phyloP scores from a whole-genome alignment of 805 yeast species.

The Metschnikowia hibisci region DNA sequence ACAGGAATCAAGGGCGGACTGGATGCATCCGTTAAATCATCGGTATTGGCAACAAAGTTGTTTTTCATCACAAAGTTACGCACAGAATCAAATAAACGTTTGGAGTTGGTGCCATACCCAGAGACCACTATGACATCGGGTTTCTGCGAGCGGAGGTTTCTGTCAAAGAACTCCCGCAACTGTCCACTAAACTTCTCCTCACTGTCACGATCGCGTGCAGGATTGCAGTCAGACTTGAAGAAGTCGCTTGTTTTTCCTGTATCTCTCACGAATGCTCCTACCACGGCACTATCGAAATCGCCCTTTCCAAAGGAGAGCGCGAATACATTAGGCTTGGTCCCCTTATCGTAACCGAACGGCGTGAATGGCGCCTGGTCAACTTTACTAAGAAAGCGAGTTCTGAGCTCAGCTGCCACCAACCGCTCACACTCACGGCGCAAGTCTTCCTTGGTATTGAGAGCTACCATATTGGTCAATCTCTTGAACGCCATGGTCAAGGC shows the following conservation, averaged over 20 bases:
- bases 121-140: slow-evolving; percentile 92
- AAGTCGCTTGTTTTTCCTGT: slow-evolving; percentile 74
- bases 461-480: slow-evolving; percentile 61
- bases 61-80: slow-evolving; percentile 54
- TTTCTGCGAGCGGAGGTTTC: slow-evolving; percentile 42
- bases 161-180: slow-evolving; percentile 61
- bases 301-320: slow-evolving; percentile 87
- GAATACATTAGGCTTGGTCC: slow-evolving; percentile 81
- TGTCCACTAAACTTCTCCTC: slow-evolving; percentile 54
- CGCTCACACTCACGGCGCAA: slow-evolving; percentile 74
- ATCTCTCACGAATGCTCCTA: slow-evolving; percentile 75
- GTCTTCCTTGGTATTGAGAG: slow-evolving; percentile 77
- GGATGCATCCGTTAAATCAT: slow-evolving; percentile 37
- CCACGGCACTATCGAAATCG: slow-evolving; percentile 76
- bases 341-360: slow-evolving; percentile 71
- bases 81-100: slow-evolving; percentile 54
- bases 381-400: slow-evolving; percentile 63
- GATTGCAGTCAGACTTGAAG: slow-evolving; percentile 72
- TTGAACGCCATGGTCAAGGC: slow-evolving; percentile 66
- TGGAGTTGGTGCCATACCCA: slow-evolving; percentile 76
- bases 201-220: slow-evolving; percentile 45
- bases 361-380: slow-evolving; percentile 92
- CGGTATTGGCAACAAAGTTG: slow-evolving; percentile 49
- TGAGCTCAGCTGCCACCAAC: slow-evolving; percentile 61
- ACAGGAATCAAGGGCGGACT: slow-evolving; percentile 59